phyloP scores from a whole-genome alignment of 345 rosid genomes.

The Sonneratia alba region DNA sequence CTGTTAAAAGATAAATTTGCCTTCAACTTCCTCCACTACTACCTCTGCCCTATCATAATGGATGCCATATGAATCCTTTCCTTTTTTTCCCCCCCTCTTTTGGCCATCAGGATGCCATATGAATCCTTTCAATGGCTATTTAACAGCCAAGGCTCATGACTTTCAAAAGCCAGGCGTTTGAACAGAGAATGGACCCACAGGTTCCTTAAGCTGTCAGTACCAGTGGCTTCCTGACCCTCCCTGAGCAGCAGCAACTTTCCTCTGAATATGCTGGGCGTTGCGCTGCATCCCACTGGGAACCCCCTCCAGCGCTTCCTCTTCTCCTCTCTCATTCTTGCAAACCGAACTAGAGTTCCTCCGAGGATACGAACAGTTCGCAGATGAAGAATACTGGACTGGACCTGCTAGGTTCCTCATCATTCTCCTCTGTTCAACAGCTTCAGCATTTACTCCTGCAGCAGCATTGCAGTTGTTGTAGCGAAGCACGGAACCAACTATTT shows the following conservation, averaged over 20 bases:
- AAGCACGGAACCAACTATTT: slow-evolving; percentile 72
- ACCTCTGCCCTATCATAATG: background rate
- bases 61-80: background rate
- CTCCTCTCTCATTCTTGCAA: slow-evolving; percentile 60
- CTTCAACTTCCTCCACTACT: background rate
- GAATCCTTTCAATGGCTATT: background rate
- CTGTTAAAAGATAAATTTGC: background rate
- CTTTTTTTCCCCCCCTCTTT: no score
- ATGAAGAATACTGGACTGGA: slow-evolving; percentile 38
- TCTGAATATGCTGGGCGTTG: slow-evolving; percentile 65
- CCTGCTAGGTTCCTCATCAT: slow-evolving; percentile 56
- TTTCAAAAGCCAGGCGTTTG: background rate
- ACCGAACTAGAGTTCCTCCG: slow-evolving; percentile 30
- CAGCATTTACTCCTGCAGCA: slow-evolving; percentile 34
- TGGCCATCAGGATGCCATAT: background rate
- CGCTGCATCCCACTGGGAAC: slow-evolving; percentile 62
- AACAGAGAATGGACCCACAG: background rate
- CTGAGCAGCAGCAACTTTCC: slow-evolving; percentile 82
- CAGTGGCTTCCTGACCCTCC: slow-evolving; percentile 62
- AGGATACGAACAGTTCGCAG: slow-evolving; percentile 6
- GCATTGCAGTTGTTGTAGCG: slow-evolving; percentile 79
- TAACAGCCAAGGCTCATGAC: background rate
- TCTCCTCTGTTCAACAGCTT: slow-evolving; percentile 66
- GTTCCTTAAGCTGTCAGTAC: slow-evolving; percentile 30
- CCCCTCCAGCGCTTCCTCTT: slow-evolving; percentile 49